These are phyloP conservation scores for Solanum aculeatissimum DNA, from an alignment of 305 asterid genomes.

Conservation along the genomic window DNA sequence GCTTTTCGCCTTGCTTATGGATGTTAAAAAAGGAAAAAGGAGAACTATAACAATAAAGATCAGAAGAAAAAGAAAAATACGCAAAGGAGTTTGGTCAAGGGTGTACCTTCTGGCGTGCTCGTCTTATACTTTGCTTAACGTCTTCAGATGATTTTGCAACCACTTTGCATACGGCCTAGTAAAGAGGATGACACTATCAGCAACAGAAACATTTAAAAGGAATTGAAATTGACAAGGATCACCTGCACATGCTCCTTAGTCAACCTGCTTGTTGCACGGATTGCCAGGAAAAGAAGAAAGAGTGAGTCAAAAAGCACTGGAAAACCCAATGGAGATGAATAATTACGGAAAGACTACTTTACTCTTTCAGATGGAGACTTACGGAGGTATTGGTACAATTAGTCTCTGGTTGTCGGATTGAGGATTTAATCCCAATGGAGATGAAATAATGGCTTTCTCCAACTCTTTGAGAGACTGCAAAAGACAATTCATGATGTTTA, in stretches of 20 bases:
- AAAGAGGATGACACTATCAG: constrained; percentile 4
- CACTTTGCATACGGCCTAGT: constrained; percentile 83
- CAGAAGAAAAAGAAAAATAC: background rate
- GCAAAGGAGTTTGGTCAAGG: background rate
- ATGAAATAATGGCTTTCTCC: constrained; percentile 78
- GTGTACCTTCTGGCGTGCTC: constrained; percentile 87
- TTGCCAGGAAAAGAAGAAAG: constrained; percentile 14
- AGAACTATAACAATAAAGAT: background rate
- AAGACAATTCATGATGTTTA: background rate
- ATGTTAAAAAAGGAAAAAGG: background rate
- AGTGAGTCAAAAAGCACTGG: background rate
- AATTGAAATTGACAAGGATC: constrained; percentile 14
- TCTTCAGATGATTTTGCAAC: constrained; percentile 85
- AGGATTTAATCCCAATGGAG: constrained; percentile 93
- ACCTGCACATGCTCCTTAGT: constrained; percentile 95
- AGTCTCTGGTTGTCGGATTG: constrained; percentile 54
- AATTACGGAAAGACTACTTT: background rate
- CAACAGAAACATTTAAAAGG: constrained; percentile 3
- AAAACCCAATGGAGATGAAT: background rate
- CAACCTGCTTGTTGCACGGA: constrained; percentile 36
- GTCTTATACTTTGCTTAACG: constrained; percentile 81
- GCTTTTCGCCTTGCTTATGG: background rate
- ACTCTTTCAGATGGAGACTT: constrained; percentile 18
- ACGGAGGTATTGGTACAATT: constrained; percentile 84
- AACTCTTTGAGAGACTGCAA: constrained; percentile 75